Evolutionary conservation across 2,329 filamentous ascomycete species (phyloP), one percentile per base, ranked within the genome.

Genomic region (Phialophora tarda): DNA sequence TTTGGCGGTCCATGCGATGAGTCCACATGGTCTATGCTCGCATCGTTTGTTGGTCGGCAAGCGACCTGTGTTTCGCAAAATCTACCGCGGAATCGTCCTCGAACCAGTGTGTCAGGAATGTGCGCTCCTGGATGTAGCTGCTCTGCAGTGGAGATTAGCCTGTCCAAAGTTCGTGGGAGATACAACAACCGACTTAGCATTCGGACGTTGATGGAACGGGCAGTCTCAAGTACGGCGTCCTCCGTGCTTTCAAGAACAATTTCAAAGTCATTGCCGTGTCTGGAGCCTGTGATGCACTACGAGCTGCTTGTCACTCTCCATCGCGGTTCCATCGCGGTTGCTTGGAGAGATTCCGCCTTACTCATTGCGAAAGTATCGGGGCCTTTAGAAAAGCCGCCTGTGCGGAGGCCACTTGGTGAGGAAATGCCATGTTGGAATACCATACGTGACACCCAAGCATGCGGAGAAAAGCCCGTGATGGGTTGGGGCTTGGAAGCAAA

Each of bases 191-290:
- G 55, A 11, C 59, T 44, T 32, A 64, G 47, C 4, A 64, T 34
- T 55, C 62, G 60, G 24, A 23, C 48, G 21, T 64, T 64, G 47
- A 64, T 34, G 26, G 60, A 64, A 26, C 8, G 50, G 44, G 44
- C 56, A 30, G 23, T 48, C 21, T 23, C 21, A 24, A 62, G 58
- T 12, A 58, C 51, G 54, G 60, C 51, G 38, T 8, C 17, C 1
- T 41, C 14, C 4, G 38, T 7, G 38, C 38, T 21, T n/a, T 44
- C 38, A n/a, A 44, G 38, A 10, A n/a, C 17, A 11, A 8, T 5
- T 44, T 21, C 17, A 4, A 44, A 44, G 38, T 6, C 8, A n/a
- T 44, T 44, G 38, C 21, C 38, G 38, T 44, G 38, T n/a, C 17
- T 44, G 14, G 6, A 44, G 38, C 17, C 38, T 44, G 17, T 8